A percentile compares a stretch with the other conserved stretches of the same genome.
Conservation (phyloP, 1,284 basidiomycete species). For the Xerocomus minutiporus region DNA sequence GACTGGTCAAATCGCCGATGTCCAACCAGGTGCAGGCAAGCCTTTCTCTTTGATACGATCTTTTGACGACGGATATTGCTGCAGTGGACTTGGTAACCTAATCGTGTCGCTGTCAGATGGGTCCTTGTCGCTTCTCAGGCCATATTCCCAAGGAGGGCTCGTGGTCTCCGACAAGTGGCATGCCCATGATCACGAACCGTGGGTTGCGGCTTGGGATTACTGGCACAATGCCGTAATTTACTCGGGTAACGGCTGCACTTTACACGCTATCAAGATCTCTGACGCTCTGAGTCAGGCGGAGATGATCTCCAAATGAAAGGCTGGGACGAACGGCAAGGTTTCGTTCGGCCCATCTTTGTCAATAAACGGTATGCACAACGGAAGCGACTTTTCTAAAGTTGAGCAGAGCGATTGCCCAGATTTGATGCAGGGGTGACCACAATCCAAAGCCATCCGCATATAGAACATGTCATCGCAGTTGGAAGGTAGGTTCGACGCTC, state of each 20-base stretch:
- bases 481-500: slow-evolving; percentile 60
- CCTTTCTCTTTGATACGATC: slow-evolving; percentile 1
- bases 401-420: slow-evolving; percentile 10
- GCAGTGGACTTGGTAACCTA: slow-evolving; percentile 51
- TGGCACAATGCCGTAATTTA: slow-evolving; percentile 77
- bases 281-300: slow-evolving; percentile 58
- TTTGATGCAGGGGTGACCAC: slow-evolving; percentile 94
- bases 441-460: slow-evolving; percentile 79
- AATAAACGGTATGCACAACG: slow-evolving; percentile 61
- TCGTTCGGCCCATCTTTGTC: slow-evolving; percentile 57
- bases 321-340: slow-evolving; percentile 83
- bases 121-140: slow-evolving; percentile 56
- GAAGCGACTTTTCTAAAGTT: not conserved
- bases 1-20: slow-evolving; percentile 77
- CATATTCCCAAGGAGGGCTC: slow-evolving; percentile 41
- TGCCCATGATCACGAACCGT: slow-evolving; percentile 93
- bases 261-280: not conserved
- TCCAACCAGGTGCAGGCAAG: slow-evolving; percentile 28
- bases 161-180: slow-evolving; percentile 60
- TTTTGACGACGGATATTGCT: not conserved
- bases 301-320: slow-evolving; percentile 89
- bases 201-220: slow-evolving; percentile 89
- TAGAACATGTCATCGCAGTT: slow-evolving; percentile 83
- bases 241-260: slow-evolving; percentile 55
- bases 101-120: slow-evolving; percentile 82